Evolutionary conservation across 1,284 basidiomycete genomes (phyloP), one percentile per base, ranked within the genome.

Genomic region (Taiwanofungus camphoratus): DNA sequence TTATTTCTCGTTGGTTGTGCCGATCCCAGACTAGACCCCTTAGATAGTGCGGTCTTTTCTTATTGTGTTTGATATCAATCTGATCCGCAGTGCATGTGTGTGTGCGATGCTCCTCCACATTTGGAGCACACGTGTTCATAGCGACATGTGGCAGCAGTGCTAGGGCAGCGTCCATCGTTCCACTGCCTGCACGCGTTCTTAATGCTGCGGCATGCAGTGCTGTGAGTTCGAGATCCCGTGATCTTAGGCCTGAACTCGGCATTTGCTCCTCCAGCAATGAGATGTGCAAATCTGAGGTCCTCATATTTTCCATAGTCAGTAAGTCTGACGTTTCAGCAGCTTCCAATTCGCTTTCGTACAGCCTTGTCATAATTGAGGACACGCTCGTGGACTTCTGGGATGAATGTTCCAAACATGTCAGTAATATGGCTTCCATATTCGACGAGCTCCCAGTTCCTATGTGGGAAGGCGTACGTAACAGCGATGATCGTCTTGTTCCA

Each of bases 311-410:
- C 29, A 18, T 23, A 36, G 26, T 46, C 26, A 2, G 44, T 41
- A 39, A 44, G 36, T n/a, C 7, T 6, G 12, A 38, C 29, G 9
- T 31, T 12, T 4, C 19, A n/a, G 15, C 26, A 9, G 9, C 16
- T 9, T 6, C 13, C 15, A 3, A 39, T 29, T 9, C 16, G 13
- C 12, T 38, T 37, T 12, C 36, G 27, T 11, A 37, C 19, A 4
- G 42, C 42, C 16, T n/a, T 7, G 30, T 44, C 36, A 30, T 23
- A 44, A 11, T 44, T 30, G 19, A 44, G 9, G 12, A 44, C 12
- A 13, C 26, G 16, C 3, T 36, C 8, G 13, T 31, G 18, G 36
- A 20, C 6, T 3, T 7, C 7, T 4, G 13, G 13, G 16, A 16
- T 18, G 13, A 38, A 4, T 3, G 42, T 26, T 20, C 11, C 18